Conservation (phyloP, 1,139 yeast genomes). For the Diutina rugosa region DNA sequence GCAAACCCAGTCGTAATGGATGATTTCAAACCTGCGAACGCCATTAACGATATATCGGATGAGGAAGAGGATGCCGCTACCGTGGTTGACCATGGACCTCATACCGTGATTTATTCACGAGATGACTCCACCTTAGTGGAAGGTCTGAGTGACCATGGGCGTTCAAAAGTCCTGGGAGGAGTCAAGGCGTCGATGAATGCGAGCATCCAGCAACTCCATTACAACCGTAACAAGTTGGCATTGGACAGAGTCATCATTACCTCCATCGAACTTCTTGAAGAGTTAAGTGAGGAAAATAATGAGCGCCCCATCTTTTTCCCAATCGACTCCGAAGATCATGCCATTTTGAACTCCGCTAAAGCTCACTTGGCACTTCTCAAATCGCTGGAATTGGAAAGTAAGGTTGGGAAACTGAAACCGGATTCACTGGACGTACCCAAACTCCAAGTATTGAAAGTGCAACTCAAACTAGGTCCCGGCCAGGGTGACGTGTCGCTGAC, state of each 20-base stretch:
- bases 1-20: not conserved
- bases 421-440: constrained; percentile 17
- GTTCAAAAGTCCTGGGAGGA: not conserved
- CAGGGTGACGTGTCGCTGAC: not conserved
- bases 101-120: not conserved
- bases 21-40: not conserved
- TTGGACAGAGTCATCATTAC: constrained; percentile 51
- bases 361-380: constrained; percentile 40
- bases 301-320: constrained; percentile 61
- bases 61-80: not conserved
- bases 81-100: not conserved
- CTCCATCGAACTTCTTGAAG: constrained; percentile 39
- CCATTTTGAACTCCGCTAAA: constrained; percentile 29
- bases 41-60: not conserved
- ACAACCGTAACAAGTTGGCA: constrained; percentile 52
- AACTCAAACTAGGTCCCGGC: not conserved
- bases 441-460: constrained; percentile 19
- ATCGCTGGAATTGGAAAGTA: constrained; percentile 21
- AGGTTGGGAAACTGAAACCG: constrained; percentile 10
- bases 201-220: constrained; percentile 47
- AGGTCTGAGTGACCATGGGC: not conserved
- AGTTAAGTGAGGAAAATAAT: constrained; percentile 42
- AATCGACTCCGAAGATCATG: constrained; percentile 14
- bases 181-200: not conserved
- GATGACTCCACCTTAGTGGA: not conserved